phyloP scores from a whole-genome alignment of 2,329 filamentous ascomycete species.

The Magnaporthales sp. region DNA sequence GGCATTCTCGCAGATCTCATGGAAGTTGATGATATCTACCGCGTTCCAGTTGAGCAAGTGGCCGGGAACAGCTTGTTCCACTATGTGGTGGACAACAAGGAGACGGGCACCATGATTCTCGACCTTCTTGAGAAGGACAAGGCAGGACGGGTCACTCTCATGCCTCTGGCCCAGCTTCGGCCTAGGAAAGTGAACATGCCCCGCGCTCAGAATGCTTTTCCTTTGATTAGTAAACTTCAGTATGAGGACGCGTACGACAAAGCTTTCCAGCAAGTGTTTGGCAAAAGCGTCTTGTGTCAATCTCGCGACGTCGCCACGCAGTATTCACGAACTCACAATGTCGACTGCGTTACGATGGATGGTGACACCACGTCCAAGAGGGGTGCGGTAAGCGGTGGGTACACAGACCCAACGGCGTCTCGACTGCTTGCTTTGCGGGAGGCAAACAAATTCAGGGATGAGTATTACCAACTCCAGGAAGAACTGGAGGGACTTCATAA shows the following conservation, averaged over 20 bases:
- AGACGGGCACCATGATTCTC: constrained; percentile 74
- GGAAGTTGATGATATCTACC: constrained; percentile 74
- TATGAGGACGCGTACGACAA: constrained; percentile 71
- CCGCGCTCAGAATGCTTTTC: constrained; percentile 77
- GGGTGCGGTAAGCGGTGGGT: constrained; percentile 91
- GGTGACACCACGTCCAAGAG: constrained; percentile 93
- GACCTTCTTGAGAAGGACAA: constrained; percentile 71
- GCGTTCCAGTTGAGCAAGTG: constrained; percentile 84
- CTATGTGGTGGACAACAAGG: constrained; percentile 87
- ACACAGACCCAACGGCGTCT: constrained; percentile 77
- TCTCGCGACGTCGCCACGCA: constrained; percentile 81
- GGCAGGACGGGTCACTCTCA: constrained; percentile 85
- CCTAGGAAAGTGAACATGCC: constrained; percentile 68
- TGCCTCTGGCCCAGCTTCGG: constrained; percentile 78
- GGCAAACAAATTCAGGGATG: constrained; percentile 64
- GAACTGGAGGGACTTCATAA: constrained; percentile 57
- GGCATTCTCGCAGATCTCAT: constrained; percentile 92
- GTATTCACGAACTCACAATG: constrained; percentile 83
- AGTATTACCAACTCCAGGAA: constrained; percentile 59
- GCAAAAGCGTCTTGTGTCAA: constrained; percentile 88
- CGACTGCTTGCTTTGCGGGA: constrained; percentile 76
- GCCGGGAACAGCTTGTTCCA: constrained; percentile 91
- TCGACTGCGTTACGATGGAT: constrained; percentile 89
- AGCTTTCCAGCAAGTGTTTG: constrained; percentile 92
- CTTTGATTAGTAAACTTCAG: constrained; percentile 74